phyloP scores from a whole-genome alignment of 2,329 filamentous ascomycete genomes.

The Ophiostoma angusticollis region DNA sequence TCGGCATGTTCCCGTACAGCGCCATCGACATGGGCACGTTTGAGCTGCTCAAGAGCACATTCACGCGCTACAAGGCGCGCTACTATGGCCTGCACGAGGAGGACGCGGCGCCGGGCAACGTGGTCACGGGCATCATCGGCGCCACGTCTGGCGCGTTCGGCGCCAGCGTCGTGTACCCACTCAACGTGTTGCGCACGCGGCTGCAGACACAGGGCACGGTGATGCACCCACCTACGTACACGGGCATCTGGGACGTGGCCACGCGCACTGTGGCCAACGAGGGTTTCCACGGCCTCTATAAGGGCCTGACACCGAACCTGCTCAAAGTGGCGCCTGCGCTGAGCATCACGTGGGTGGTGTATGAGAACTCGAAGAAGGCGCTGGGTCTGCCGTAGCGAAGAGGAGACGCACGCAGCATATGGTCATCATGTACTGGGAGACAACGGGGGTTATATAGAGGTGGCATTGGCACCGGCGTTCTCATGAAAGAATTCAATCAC shows the following conservation, averaged over 20 bases:
- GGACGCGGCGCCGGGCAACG: constrained; percentile 67
- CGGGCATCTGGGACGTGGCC: constrained; percentile 79
- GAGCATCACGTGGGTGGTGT: constrained; percentile 88
- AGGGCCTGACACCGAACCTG: constrained; percentile 86
- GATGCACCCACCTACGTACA: constrained; percentile 84
- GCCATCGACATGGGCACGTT: constrained; percentile 95
- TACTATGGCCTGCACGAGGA: constrained; percentile 63
- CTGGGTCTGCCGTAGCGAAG: constrained; percentile 37
- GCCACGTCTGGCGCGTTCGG: constrained; percentile 85
- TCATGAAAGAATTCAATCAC: no score
- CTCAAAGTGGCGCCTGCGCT: constrained; percentile 93
- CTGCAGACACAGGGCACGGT: constrained; percentile 88
- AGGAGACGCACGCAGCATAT: not conserved
- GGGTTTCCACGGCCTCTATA: constrained; percentile 78
- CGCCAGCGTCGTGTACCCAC: constrained; percentile 84
- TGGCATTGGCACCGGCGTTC: no score
- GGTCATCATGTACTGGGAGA: no score
- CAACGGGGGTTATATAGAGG: no score
- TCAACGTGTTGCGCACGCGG: constrained; percentile 85
- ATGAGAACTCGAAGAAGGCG: constrained; percentile 74
- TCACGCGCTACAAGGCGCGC: constrained; percentile 58
- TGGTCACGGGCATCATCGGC: constrained; percentile 78
- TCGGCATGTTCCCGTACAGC: constrained; percentile 96
- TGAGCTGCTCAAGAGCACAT: constrained; percentile 71
- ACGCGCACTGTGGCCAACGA: constrained; percentile 71